Percentiles rank a stretch among this genome's conserved stretches.
Conservation (phyloP, 192 early-diverging fungal genomes). For the Coemansia pectinata region DNA sequence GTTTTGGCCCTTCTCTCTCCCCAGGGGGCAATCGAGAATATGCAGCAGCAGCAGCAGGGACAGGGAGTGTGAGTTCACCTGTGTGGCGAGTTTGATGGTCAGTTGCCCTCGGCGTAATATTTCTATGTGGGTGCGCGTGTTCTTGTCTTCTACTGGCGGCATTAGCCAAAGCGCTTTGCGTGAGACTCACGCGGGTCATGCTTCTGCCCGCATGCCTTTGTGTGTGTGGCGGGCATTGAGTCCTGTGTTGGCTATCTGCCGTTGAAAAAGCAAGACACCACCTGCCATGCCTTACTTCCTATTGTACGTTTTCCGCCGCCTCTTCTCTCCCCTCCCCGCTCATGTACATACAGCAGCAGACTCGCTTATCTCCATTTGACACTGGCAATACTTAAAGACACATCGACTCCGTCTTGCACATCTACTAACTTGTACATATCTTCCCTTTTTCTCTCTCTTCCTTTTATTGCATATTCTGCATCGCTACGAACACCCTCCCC, state of each 20-base stretch:
- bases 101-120: background rate
- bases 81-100: conserved; percentile 3
- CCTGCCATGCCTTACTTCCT: conserved; percentile 3
- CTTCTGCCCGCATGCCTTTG: conserved; percentile 4
- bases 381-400: background rate
- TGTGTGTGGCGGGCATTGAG: conserved; percentile 7
- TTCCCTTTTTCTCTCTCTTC: background rate
- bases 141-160: background rate
- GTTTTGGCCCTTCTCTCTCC: background rate
- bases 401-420: background rate
- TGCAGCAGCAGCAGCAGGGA: background rate
- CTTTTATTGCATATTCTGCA: background rate
- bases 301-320: background rate
- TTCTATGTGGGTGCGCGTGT: conserved; percentile 1
- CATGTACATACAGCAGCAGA: background rate
- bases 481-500: background rate
- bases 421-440: background rate
- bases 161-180: conserved; percentile 15
- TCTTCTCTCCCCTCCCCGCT: background rate
- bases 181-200: conserved; percentile 6
- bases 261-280: background rate
- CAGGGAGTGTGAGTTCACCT: background rate
- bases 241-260: background rate
- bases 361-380: background rate
- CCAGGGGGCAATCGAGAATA: background rate